Conservation (phyloP, 495 filamentous ascomycete species). For the Achaetomiella virescens region DNA sequence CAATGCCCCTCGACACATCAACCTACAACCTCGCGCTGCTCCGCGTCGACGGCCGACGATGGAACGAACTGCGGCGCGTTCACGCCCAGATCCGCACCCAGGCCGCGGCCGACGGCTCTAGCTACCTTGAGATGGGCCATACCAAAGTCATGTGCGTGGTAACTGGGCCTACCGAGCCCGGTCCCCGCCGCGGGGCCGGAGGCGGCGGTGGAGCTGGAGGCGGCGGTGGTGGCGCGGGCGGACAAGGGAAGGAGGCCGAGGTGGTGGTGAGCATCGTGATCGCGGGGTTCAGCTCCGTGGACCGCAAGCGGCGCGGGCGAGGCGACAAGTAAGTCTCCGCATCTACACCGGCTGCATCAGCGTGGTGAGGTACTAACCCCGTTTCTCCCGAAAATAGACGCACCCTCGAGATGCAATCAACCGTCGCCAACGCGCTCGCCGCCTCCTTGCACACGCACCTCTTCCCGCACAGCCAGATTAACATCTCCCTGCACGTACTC, state of each 20-base stretch:
- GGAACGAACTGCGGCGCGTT: slow-evolving; percentile 93
- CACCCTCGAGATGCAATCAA: slow-evolving; percentile 70
- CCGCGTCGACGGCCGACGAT: slow-evolving; percentile 88
- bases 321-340: slow-evolving; percentile 61
- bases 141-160: slow-evolving; percentile 94
- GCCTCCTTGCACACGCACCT: slow-evolving; percentile 73
- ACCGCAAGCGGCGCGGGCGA: slow-evolving; percentile 67
- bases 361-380: not conserved
- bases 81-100: slow-evolving; percentile 87
- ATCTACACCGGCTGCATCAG: no score
- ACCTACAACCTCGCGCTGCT: slow-evolving; percentile 80
- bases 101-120: slow-evolving; percentile 80
- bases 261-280: slow-evolving; percentile 78
- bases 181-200: slow-evolving; percentile 26
- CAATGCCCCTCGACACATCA: slow-evolving; percentile 86
- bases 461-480: slow-evolving; percentile 82
- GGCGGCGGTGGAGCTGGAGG: slow-evolving; percentile 27
- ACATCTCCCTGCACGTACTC: slow-evolving; percentile 78
- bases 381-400: slow-evolving; percentile 45
- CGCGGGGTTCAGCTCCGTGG: slow-evolving; percentile 81
- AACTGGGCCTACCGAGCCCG: slow-evolving; percentile 69
- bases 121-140: slow-evolving; percentile 91
- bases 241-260: slow-evolving; percentile 46
- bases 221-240: slow-evolving; percentile 37
- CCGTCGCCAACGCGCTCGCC: slow-evolving; percentile 66